Base-by-base conservation (phyloP, 1,284 basidiomycete genomes). In the Cryptococcus hybrid region DNA sequence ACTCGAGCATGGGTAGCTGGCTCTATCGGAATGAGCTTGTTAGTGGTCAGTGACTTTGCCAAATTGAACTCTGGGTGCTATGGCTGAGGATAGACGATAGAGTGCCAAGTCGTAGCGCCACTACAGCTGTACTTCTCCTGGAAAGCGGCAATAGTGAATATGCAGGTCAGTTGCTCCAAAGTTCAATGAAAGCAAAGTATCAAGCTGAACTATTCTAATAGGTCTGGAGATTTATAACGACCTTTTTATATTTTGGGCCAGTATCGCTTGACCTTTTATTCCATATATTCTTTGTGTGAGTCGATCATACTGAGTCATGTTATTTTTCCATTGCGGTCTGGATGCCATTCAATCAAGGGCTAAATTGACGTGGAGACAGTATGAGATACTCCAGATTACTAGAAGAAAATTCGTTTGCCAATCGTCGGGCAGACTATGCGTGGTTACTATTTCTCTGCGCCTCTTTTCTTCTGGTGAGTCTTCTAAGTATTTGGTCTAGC, bases 231-330 rank as follows among this genome's bases (percentile, higher is more conserved):
- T 83, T 87, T 46, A 76, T 89, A 53, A 96, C 93, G 34, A 93
- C 89, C 7, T 98, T 98, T 82, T 87, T 95, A 70, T 99, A 95
- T 80, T 99, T 98, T 78, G 95, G 95, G 8, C 84, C 88, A 0
- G 84, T 98, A 65, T 90, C 88, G 2, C 80, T 98, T n/a, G 94
- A 98, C 74, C 92, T 97, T 63, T 83, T 95, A 57, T 96, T 99
- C 78, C 94, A 98, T 75, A 82, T 99, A 57, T 96, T 97, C 83
- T 98, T 98, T 83, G 94, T 97, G 92, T 94, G 69, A 75, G 91
- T 81, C 1, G 1, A 7, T 42, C 30, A 30, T 30, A 30, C 30
- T 30, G 30, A 30, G 30, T 8, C 30, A 30, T n/a, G 34, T 35
- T 46, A 8, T 30, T 30, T 30, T 3, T 30, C 30, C 30, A 30